Conservation (phyloP, 73 alveolate genomes). For the Tetrahymena borealis region DNA sequence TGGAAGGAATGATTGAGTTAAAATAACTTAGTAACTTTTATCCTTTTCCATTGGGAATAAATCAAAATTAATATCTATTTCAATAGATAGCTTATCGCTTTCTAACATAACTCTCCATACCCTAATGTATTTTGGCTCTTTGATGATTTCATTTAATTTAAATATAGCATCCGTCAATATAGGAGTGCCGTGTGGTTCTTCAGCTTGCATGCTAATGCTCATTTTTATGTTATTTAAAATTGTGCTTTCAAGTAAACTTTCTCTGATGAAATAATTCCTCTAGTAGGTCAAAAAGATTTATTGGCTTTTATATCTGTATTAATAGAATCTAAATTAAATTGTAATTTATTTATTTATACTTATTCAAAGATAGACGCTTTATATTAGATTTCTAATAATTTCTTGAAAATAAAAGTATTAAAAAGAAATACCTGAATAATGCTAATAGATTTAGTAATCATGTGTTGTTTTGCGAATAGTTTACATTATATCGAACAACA, state of each 20-base stretch:
- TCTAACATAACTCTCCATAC: not conserved
- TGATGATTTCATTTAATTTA: not conserved
- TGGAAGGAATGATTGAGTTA: not conserved
- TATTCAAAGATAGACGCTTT: too few species aligned
- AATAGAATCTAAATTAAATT: too few species aligned
- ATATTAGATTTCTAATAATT: too few species aligned
- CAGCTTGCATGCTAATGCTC: not conserved
- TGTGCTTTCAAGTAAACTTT: not conserved
- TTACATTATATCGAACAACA: too few species aligned
- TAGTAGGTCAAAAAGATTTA: too few species aligned
- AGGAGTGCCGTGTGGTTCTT: not conserved
- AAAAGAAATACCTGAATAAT: too few species aligned
- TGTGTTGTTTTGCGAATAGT: too few species aligned
- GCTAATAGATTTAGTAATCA: too few species aligned
- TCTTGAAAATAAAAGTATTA: too few species aligned
- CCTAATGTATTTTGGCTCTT: not conserved
- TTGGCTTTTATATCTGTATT: too few species aligned
- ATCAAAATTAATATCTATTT: not conserved
- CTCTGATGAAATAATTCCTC: too few species aligned
- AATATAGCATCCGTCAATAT: not conserved
- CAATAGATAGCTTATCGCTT: not conserved
- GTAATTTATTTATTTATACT: too few species aligned
- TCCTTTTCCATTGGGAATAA: not conserved
- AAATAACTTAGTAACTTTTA: not conserved
- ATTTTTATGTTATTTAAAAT: not conserved